Evolutionary conservation across 768 basidiomycete genomes (phyloP), one percentile per base, ranked within the genome.

Genomic region (Galerina marginata): DNA sequence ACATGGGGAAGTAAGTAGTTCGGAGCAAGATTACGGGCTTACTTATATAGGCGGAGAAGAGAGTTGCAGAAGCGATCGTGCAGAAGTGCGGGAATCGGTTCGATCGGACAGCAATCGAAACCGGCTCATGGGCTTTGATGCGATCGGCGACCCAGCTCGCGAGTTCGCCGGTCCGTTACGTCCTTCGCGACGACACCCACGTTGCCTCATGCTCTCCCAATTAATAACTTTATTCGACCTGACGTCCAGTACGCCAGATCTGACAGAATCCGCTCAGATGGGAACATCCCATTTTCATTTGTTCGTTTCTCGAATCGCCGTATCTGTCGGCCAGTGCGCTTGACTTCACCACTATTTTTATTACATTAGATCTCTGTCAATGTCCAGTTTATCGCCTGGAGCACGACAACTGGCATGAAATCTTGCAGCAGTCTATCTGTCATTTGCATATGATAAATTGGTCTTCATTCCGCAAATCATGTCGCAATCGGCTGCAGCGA

Each of bases 251-350:
- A 37, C 33, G 15, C 61, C 38, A 65, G 63, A 67, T 67, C 68
- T 76, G 76, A 79, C 77, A 77, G 75, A 77, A 74, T 70, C 75
- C 74, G 75, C 72, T 72, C 71, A 74, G 67, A 70, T 72, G 69
- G 70, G 74, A 74, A 71, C 57, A 56, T 54, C 59, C 43, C 51
- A 39, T 45, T 54, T 43, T 29, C 20, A 43, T 43, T 25, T 58
- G 29, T 47, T 56, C 45, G 33, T 65, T 54, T 42, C 54, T 57
- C 58, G 61, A 64, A 67, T 65, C 65, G 59, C 72, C 74, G 73
- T 67, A 67, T 67, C 69, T 68, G 69, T 74, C 75, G 73, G 72
- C 61, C 38, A 56, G 15, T 51, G 5, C 29, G 5, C 4, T 4
- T 33, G 7, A 33, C 20, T 20, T 26, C 46, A 20, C 12, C 37